Percentiles rank a stretch among this genome's conserved stretches.
Conservation (phyloP, 164 flowering plant species). For the Buxus sempervirens region DNA sequence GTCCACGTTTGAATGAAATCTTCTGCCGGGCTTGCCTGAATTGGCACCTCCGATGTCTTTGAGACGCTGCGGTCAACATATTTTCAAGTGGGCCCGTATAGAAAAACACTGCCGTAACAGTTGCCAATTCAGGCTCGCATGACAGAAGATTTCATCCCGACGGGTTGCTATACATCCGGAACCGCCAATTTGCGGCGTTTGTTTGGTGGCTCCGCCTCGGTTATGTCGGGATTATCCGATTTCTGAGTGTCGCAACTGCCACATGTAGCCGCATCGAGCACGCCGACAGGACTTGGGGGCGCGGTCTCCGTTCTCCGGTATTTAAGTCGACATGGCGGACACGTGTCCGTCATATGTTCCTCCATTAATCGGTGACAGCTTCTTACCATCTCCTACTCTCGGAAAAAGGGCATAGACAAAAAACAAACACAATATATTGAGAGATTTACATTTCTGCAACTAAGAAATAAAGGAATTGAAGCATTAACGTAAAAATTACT, state of each 20-base stretch:
- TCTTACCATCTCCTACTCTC: constrained; percentile 47
- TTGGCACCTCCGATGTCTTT: too few species aligned
- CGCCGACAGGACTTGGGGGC: constrained; percentile 56
- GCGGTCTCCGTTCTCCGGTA: constrained; percentile 16
- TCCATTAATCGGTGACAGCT: constrained; percentile 71
- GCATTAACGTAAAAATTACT: constrained; percentile 25
- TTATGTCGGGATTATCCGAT: constrained; percentile 18
- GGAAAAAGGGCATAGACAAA: constrained; percentile 2
- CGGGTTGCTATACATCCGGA: constrained; percentile 40
- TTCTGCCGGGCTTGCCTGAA: too few species aligned
- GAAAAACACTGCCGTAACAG: too few species aligned
- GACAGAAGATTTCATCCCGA: too few species aligned
- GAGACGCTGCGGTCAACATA: too few species aligned
- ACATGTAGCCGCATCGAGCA: constrained; percentile 65
- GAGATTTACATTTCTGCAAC: background rate
- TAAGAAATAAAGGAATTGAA: background rate
- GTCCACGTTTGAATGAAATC: too few species aligned
- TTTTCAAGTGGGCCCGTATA: too few species aligned
- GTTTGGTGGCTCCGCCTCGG: constrained; percentile 28
- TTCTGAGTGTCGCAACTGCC: constrained; percentile 50
- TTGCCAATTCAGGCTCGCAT: too few species aligned
- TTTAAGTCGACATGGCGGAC: constrained; percentile 28
- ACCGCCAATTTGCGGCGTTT: constrained; percentile 36
- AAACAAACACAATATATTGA: too few species aligned
- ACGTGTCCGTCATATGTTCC: constrained; percentile 55